Evolutionary conservation across 345 rosid species (phyloP).

Genomic region (Diplotaxis tenuifolia): DNA sequence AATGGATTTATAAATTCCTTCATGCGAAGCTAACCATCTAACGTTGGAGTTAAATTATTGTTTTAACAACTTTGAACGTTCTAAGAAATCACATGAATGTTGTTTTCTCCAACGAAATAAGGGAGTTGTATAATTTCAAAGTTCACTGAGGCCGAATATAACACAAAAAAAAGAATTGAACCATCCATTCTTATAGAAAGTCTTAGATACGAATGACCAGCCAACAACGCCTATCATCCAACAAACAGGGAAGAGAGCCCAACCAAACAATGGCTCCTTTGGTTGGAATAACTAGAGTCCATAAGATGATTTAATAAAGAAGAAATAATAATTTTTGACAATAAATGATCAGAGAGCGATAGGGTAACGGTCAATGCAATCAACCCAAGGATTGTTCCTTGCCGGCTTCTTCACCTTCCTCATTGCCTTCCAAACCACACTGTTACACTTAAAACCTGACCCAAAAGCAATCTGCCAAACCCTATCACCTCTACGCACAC

Average conservation of each 20-base stretch:
- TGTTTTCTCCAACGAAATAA: neutral
- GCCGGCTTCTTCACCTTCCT: conserved; percentile 61
- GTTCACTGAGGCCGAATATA: conserved; percentile 14
- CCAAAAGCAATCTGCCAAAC: conserved; percentile 91
- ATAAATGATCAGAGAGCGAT: conserved; percentile 23
- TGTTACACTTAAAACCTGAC: conserved; percentile 94
- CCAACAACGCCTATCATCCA: conserved; percentile 26
- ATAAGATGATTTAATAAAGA: conserved; percentile 24
- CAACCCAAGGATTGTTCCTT: conserved; percentile 74
- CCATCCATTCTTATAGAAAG: conserved; percentile 10
- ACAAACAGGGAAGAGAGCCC: neutral
- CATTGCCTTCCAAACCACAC: conserved; percentile 80
- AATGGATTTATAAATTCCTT: neutral
- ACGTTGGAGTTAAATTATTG: neutral
- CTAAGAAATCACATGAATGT: neutral
- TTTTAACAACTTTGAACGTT: neutral
- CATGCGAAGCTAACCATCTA: neutral
- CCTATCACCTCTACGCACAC: conserved; percentile 69
- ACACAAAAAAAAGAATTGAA: conserved; percentile 19
- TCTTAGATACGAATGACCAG: conserved; percentile 25
- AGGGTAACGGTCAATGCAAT: conserved; percentile 66
- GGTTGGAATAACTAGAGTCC: conserved; percentile 19
- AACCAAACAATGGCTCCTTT: conserved; percentile 15
- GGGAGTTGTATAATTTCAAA: neutral
- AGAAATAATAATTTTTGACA: neutral